Base-by-base conservation (phyloP, 164 flowering plant genomes). In the Sextonia rubra region DNA sequence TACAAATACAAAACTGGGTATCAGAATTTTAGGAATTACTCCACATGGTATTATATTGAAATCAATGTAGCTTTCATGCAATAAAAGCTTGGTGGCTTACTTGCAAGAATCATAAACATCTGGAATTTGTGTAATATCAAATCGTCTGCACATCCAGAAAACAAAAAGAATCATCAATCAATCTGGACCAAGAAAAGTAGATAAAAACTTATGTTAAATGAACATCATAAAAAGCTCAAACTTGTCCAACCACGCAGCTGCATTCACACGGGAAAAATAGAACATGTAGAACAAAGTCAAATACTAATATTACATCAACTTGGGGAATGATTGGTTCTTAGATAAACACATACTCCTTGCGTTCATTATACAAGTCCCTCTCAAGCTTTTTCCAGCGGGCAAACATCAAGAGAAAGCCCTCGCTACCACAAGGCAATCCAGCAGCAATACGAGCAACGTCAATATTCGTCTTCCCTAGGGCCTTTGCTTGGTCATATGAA, bases 91-190 rank as follows among this genome's bases (percentile, higher is more conserved):
- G 24, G 30, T 32, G 20, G 77, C 99, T 93, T 90, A 96, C 99
- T 96, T 96, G 99, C 97, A 90, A 0, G 99, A 96, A 80, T 96
- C 99, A 86, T 96, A 96, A 69, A 93, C 97, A 83, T 96, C 99
- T 69, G 99, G 99, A 82, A 96, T 96, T 78, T 96, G 99, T 71
- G 97, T 91, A 73, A 93, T 90, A 77, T 96, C 98, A 77, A 87
- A 96, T 22, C 97, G 90, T 4, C 99, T 96, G 98, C 85, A 89
- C 71, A 67, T 29, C 18, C 72, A 25, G 58, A 67, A 49, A 47
- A 76, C n/a, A 69, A 14, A 66, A 64, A 80, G 69, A 56, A 37
- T 37, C 44, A 37, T 37, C 44, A 37, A 37, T 9, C 44, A 37
- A 37, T 63, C 56, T 27, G 8, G 44, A 3, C 24, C 0, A 37